Evolutionary conservation across 176 grass and related monocot genomes (phyloP).

Genomic region (Otatea glauca): DNA sequence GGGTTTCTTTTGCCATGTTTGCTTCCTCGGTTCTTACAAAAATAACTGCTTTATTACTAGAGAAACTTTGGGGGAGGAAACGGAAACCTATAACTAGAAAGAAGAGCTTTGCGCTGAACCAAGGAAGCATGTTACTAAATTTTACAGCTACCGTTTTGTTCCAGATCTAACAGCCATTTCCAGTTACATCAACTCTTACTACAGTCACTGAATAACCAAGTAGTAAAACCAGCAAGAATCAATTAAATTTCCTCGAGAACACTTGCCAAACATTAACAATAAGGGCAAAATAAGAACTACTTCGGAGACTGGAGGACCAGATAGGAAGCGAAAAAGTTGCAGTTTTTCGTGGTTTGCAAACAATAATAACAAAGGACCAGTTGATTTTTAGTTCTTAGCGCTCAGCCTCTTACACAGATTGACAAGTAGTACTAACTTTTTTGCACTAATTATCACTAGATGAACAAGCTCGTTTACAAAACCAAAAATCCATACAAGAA

Average conservation of each 20-base stretch:
- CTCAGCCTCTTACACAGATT: not conserved
- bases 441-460: constrained; percentile 26
- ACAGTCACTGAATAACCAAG: not conserved
- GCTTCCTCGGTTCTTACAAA: not conserved
- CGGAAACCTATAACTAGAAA: not conserved
- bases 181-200: not conserved
- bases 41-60: not conserved
- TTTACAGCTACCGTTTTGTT: not conserved
- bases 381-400: not conserved
- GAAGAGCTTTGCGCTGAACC: not conserved
- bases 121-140: not conserved
- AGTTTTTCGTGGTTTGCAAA: not conserved
- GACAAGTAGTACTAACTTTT: not conserved
- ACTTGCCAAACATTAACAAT: not conserved
- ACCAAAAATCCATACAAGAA: constrained; percentile 40
- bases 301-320: not conserved
- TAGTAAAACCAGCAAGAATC: not conserved
- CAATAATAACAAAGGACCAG: not conserved
- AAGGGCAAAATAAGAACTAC: not conserved
- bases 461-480: constrained; percentile 39
- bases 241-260: not conserved
- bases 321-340: not conserved
- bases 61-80: not conserved
- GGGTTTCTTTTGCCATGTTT: not conserved
- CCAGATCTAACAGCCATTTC: constrained; percentile 20